Evolutionary conservation across 148 eudicot species (phyloP).

Genomic region (Dysphania ambrosioides): DNA sequence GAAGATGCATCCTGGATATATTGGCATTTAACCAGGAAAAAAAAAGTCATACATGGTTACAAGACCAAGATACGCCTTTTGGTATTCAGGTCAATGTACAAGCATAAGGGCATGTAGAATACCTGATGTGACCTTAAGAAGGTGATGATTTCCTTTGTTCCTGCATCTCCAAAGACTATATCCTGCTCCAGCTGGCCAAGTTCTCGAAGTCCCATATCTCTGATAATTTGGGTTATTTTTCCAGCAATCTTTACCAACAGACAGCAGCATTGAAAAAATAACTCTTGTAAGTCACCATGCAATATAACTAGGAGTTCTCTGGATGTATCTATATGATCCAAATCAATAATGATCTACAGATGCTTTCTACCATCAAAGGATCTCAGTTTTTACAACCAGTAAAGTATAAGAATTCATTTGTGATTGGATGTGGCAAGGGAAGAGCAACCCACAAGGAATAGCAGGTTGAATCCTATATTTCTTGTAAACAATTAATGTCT

Average conservation of each 20-base stretch:
- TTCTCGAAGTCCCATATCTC: slow-evolving; percentile 75
- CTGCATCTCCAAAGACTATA: slow-evolving; percentile 97
- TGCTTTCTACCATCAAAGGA: neutral
- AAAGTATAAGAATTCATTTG: neutral
- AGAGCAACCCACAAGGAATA: neutral
- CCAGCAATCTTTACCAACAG: slow-evolving; percentile 82
- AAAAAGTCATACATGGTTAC: neutral
- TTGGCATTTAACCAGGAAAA: slow-evolving; percentile 6
- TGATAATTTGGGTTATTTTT: slow-evolving; percentile 65
- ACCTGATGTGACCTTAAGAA: slow-evolving; percentile 72
- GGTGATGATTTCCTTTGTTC: slow-evolving; percentile 82
- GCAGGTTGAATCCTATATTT: neutral
- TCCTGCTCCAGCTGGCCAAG: slow-evolving; percentile 99
- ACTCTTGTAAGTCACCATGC: neutral
- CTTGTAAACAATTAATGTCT: neutral
- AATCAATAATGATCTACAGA: neutral
- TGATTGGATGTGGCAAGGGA: neutral
- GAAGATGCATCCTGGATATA: slow-evolving; percentile 47
- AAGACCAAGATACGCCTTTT: neutral
- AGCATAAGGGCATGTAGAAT: neutral
- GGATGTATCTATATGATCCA: neutral
- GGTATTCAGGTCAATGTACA: neutral
- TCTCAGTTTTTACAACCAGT: neutral
- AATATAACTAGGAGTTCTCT: neutral
- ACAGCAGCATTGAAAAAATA: neutral